Base-by-base conservation (phyloP, 2,329 filamentous ascomycete genomes). In the Endoconidiophora laricicola region DNA sequence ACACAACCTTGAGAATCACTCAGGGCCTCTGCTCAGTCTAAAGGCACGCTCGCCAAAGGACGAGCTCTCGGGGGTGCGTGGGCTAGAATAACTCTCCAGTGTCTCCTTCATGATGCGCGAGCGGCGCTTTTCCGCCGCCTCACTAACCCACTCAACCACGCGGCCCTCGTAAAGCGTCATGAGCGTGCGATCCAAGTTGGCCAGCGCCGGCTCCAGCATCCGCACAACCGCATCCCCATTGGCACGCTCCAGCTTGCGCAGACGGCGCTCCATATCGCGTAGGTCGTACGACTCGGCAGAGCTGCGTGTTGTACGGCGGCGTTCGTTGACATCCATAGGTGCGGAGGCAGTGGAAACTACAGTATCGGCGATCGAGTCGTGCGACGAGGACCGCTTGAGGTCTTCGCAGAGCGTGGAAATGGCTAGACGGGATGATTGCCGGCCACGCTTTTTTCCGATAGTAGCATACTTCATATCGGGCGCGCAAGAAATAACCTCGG, bases 251-350 rank as follows among this genome's bases (percentile, higher is more conserved):
- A 74, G 62, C 14, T 63, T 61, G 5, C 65, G 63, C 10, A 74
- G 58, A 1, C 71, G 66, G 9, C 62, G 62, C 54, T 72, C 69
- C 59, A 73, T 67, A 38, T 74, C 71, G 22, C 62, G 63, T 14
- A 69, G 58, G 6, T 65, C 68, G 18, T 64, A 60, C 52, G 44
- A 26, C 18, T 50, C 49, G 4, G 33, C 36, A 23, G 43, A 14
- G 49, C 49, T 44, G 20, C 52, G 44, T 4, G 47, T 24, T 12
- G 38, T 44, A n/a, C 47, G 49, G n/a, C 44, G 36, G 39, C 47
- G 47, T 9, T 47, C 45, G 26, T 56, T 55, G 33, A 54, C 58
- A 12, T 58, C 44, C 4, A 46, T 7, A 18, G 44, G 44, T 18
- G 44, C 44, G 42, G 9, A 44, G 22, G 10, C 22, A 36, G 12